These are phyloP conservation scores for Phytophthora citrophthora DNA, from an alignment of 352 stramenopile genomes.

Conservation along the genomic window DNA sequence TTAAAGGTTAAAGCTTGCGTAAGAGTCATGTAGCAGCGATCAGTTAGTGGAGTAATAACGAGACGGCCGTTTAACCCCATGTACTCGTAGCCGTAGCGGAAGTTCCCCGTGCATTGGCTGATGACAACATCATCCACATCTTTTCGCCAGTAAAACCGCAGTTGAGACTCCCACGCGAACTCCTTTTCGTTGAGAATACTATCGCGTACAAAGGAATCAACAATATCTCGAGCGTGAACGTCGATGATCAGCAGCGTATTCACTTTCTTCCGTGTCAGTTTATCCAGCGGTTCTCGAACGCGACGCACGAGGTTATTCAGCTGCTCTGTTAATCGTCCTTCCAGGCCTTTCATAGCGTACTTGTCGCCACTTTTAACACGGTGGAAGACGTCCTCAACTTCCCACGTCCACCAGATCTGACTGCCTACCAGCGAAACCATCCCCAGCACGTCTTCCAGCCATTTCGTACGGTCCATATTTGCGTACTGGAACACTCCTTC, in stretches of 20 bases:
- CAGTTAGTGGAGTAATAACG: constrained; percentile 93
- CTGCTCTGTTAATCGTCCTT: constrained; percentile 89
- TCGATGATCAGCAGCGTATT: constrained; percentile 93
- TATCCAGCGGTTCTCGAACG: constrained; percentile 88
- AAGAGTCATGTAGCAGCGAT: constrained; percentile 95
- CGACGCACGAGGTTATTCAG: constrained; percentile 92
- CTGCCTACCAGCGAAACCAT: constrained; percentile 93
- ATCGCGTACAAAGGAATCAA: constrained; percentile 90
- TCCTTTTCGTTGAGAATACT: constrained; percentile 92
- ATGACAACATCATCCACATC: constrained; percentile 92
- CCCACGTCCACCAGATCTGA: constrained; percentile 96
- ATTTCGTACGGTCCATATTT: constrained; percentile 81
- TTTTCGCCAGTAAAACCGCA: constrained; percentile 92
- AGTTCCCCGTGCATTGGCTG: constrained; percentile 91
- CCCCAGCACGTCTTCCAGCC: constrained; percentile 89
- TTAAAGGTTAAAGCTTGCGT: constrained; percentile 94
- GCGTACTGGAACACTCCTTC: constrained; percentile 94
- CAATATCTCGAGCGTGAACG: constrained; percentile 91
- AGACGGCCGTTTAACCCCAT: constrained; percentile 92
- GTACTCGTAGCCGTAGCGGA: constrained; percentile 95
- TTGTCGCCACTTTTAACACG: constrained; percentile 91
- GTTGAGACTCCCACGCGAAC: constrained; percentile 91
- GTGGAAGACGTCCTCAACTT: constrained; percentile 94
- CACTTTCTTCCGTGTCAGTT: constrained; percentile 91
- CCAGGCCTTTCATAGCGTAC: constrained; percentile 94